phyloP scores from a whole-genome alignment of 352 stramenopile genomes.

The Globisporangium cylindrosporum region DNA sequence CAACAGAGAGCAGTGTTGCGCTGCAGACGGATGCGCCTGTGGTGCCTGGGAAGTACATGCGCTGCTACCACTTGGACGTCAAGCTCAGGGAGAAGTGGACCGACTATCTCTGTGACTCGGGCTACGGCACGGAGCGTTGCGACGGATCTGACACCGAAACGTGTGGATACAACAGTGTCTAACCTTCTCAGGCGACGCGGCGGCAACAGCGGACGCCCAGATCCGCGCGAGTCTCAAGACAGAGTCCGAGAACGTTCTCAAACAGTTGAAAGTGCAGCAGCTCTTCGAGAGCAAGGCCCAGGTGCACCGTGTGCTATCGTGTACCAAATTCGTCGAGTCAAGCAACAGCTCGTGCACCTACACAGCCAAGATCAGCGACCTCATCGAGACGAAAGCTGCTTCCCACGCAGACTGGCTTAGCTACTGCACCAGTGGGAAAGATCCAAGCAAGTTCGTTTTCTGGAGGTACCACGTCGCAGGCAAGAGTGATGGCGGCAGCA shows the following conservation, averaged over 20 bases:
- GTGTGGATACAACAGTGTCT: constrained; percentile 18
- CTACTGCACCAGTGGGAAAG: constrained; percentile 7
- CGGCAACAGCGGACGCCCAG: not conserved
- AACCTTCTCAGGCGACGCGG: constrained; percentile 8
- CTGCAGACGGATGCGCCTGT: constrained; percentile 11
- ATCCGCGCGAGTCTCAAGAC: constrained; percentile 7
- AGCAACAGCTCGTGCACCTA: constrained; percentile 8
- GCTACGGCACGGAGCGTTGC: constrained; percentile 24
- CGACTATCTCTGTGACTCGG: constrained; percentile 23
- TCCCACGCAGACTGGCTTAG: constrained; percentile 9
- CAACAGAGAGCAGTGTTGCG: not conserved
- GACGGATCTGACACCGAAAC: constrained; percentile 7
- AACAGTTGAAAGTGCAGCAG: not conserved
- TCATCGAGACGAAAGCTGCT: constrained; percentile 10
- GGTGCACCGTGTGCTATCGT: constrained; percentile 21
- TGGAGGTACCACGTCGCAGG: constrained; percentile 22
- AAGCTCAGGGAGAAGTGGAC: constrained; percentile 24
- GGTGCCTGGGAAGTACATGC: constrained; percentile 11
- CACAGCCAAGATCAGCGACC: constrained; percentile 1
- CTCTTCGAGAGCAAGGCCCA: constrained; percentile 15
- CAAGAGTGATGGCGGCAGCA: constrained; percentile 3
- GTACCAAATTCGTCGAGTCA: constrained; percentile 9
- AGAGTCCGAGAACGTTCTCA: constrained; percentile 11
- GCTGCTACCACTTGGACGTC: constrained; percentile 21
- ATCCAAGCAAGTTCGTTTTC: constrained; percentile 14